Percentiles rank a stretch among this genome's conserved stretches.
Conservation (phyloP, 495 filamentous ascomycete species). For the Zalerion maritima region DNA sequence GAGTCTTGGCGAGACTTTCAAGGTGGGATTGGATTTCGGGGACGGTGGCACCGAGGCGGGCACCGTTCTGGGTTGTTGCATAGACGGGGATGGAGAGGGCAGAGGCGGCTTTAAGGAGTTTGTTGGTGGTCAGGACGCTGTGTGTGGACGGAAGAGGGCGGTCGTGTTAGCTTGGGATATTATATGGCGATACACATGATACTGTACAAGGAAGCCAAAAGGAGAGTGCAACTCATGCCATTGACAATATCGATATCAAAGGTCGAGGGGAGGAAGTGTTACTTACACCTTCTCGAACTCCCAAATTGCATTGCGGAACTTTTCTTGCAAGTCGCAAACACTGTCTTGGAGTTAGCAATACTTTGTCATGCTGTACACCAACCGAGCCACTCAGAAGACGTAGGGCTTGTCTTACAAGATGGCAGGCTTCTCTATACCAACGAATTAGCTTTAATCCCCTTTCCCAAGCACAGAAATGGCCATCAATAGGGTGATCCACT, state of each 20-base stretch:
- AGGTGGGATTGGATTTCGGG: constrained; percentile 42
- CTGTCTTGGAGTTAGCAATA: constrained; percentile 26
- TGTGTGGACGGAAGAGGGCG: constrained; percentile 3
- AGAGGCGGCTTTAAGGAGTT: constrained; percentile 36
- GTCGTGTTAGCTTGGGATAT: constrained; percentile 2
- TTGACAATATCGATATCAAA: neutral
- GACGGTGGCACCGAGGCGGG: constrained; percentile 64
- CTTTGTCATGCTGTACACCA: neutral
- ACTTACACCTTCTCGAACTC: constrained; percentile 67
- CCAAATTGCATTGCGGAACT: constrained; percentile 68
- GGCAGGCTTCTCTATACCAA: constrained; percentile 43
- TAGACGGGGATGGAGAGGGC: constrained; percentile 64
- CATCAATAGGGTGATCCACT: constrained; percentile 5
- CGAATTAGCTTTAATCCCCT: constrained; percentile 6
- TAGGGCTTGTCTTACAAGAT: constrained; percentile 40
- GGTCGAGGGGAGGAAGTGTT: constrained; percentile 7
- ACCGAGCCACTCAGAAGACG: neutral
- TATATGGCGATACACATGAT: neutral
- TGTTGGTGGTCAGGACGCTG: constrained; percentile 38
- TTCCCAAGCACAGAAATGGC: neutral
- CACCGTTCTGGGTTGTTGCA: constrained; percentile 68
- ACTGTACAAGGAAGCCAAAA: neutral
- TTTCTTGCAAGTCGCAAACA: constrained; percentile 92
- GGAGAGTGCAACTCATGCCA: too few species aligned
- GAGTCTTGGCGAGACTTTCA: constrained; percentile 15